Percentiles rank a stretch among this genome's conserved stretches.
Evolutionary conservation across 2,329 filamentous ascomycete species (phyloP).

Genomic region (Beauveria pseudobassiana): DNA sequence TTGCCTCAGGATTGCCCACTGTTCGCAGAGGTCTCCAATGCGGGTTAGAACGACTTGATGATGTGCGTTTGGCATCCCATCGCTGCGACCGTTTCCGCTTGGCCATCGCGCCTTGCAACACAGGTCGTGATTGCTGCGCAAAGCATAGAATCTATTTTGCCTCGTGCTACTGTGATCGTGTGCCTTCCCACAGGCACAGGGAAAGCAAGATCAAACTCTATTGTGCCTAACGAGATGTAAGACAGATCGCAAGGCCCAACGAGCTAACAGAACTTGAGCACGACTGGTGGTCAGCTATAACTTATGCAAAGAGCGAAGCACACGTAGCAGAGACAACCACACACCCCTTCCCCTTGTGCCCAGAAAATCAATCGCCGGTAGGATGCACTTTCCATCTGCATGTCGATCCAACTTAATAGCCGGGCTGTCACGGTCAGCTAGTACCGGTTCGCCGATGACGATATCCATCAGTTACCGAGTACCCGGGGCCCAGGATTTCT

Average conservation of each 20-base stretch:
- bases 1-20: neutral
- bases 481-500: neutral
- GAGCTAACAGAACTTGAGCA: neutral
- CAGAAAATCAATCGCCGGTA: no score
- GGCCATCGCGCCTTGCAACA: neutral
- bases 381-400: neutral
- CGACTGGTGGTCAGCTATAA: neutral
- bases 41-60: neutral
- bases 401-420: neutral
- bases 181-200: neutral
- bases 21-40: constrained; percentile 1
- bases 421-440: neutral
- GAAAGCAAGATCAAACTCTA: neutral
- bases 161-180: neutral
- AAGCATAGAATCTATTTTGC: neutral
- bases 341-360: no score
- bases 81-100: neutral
- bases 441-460: neutral
- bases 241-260: neutral
- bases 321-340: no score
- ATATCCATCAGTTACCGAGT: neutral
- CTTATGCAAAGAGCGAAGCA: neutral
- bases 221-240: neutral
- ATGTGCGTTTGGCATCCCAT: neutral
- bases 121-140: neutral